Percentiles rank a stretch among this genome's conserved stretches.
phyloP scores from a whole-genome alignment of 2,329 filamentous ascomycete genomes.

The Claviceps maximensis region DNA sequence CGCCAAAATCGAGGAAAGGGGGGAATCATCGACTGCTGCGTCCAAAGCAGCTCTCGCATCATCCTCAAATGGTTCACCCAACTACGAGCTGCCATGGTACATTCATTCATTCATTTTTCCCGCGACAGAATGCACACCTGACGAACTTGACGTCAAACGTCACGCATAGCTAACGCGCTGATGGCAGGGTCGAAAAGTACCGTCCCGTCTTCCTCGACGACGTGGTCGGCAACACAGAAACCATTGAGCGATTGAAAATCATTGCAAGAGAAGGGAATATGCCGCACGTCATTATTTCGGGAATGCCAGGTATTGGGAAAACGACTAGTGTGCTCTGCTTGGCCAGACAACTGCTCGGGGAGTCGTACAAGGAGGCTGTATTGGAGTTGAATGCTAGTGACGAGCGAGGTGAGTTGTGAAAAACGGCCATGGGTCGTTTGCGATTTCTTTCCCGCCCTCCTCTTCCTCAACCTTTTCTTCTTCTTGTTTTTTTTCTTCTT shows the following conservation, averaged over 20 bases:
- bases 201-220: constrained; percentile 89
- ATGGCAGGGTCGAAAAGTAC: constrained; percentile 89
- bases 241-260: constrained; percentile 92
- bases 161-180: not conserved
- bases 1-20: constrained; percentile 35
- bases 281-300: constrained; percentile 98
- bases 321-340: constrained; percentile 92
- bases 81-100: constrained; percentile 72
- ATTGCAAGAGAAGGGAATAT: constrained; percentile 98
- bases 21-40: constrained; percentile 48
- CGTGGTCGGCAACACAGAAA: constrained; percentile 95
- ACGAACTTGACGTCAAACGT: not conserved
- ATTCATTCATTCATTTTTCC: not conserved
- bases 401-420: constrained; percentile 52
- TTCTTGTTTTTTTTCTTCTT: not conserved
- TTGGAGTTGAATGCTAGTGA: constrained; percentile 93
- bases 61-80: constrained; percentile 35
- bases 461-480: not conserved
- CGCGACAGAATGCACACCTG: not conserved
- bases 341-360: constrained; percentile 78
- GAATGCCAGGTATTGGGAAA: constrained; percentile 98
- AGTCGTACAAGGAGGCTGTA: constrained; percentile 94
- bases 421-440: not conserved
- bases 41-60: constrained; percentile 41
- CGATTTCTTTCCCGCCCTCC: not conserved